Conservation (phyloP, 257 asterid genomes). For the Solanum chilense region DNA sequence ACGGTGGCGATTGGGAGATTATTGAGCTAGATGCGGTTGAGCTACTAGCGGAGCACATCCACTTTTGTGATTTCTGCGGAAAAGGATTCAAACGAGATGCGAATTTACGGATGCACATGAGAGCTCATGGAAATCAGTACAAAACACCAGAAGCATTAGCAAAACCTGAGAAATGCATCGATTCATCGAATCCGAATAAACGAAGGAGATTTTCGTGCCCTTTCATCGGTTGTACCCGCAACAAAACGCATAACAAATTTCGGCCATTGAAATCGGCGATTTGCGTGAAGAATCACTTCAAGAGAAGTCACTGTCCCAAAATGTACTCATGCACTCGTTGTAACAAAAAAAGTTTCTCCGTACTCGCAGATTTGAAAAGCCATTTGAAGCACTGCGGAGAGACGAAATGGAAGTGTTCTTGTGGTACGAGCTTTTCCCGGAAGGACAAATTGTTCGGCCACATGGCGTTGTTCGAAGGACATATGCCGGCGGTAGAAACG, state of each 20-base stretch:
- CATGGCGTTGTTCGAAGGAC: conserved; percentile 85
- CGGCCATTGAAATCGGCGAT: conserved; percentile 61
- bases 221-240: conserved; percentile 59
- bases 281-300: conserved; percentile 87
- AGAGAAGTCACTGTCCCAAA: conserved; percentile 92
- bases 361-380: conserved; percentile 80
- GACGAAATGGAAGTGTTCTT: conserved; percentile 75
- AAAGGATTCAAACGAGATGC: conserved; percentile 97
- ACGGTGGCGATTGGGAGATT: conserved; percentile 33
- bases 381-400: conserved; percentile 86
- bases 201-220: conserved; percentile 72
- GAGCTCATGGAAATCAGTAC: conserved; percentile 85
- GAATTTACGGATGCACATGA: conserved; percentile 93
- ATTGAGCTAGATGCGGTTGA: conserved; percentile 74
- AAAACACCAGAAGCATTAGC: conserved; percentile 74
- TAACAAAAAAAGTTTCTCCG: conserved; percentile 72
- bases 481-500: conserved; percentile 66
- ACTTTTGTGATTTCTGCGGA: conserved; percentile 81
- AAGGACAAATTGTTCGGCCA: conserved; percentile 94
- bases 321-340: conserved; percentile 68
- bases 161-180: conserved; percentile 39
- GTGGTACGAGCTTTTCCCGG: conserved; percentile 75
- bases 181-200: not conserved
- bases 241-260: conserved; percentile 64
- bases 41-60: conserved; percentile 77